Evolutionary conservation across 345 rosid species (phyloP).

Genomic region (Eucalyptus paniculata): DNA sequence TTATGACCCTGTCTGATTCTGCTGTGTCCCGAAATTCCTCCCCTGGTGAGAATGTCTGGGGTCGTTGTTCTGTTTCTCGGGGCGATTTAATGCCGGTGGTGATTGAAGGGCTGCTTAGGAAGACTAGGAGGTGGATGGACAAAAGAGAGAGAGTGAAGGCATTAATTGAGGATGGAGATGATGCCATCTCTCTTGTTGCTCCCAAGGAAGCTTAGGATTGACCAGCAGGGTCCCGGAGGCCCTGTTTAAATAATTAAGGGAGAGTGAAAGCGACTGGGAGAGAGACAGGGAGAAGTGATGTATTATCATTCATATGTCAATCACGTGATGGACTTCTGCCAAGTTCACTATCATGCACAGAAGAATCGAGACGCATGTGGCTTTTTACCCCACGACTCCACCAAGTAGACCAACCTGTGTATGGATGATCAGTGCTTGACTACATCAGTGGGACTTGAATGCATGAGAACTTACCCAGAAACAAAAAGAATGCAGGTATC

Average conservation of each 20-base stretch:
- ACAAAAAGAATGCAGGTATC: neutral
- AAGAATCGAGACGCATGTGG: neutral
- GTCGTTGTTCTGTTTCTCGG: neutral
- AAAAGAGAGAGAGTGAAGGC: neutral
- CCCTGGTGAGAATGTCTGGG: neutral
- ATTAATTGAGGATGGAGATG: neutral
- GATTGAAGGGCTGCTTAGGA: neutral
- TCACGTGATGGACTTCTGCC: neutral
- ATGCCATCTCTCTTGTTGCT: neutral
- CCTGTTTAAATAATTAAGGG: neutral
- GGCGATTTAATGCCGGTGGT: neutral
- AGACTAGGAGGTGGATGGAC: neutral
- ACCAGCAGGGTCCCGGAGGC: neutral
- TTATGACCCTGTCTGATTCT: constrained; percentile 24
- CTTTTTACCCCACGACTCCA: neutral
- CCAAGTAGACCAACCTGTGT: neutral
- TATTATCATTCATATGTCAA: neutral
- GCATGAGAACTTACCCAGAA: neutral
- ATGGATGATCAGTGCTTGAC: neutral
- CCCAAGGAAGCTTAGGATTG: neutral
- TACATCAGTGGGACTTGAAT: neutral
- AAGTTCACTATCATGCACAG: neutral
- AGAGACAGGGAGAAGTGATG: neutral
- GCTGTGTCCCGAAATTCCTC: neutral
- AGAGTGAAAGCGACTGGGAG: neutral